Evolutionary conservation across 257 asterid species (phyloP).

Genomic region (Echites panduratus): DNA sequence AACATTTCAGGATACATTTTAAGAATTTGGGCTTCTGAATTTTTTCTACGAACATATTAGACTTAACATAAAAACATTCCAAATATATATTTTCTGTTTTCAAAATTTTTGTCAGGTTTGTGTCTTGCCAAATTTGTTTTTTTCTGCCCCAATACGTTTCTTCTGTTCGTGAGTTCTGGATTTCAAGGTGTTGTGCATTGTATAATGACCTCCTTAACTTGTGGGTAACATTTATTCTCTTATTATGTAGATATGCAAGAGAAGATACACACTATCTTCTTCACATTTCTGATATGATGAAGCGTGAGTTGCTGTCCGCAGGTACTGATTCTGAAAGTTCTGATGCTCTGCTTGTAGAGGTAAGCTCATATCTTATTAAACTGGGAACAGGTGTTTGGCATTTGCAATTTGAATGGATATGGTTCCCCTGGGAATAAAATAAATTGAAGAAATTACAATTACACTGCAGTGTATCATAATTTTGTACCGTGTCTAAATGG

Average conservation of each 20-base stretch:
- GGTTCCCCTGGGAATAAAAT: background rate
- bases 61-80: no score
- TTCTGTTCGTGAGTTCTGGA: background rate
- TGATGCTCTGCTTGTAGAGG: constrained; percentile 77
- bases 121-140: background rate
- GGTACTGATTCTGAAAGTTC: constrained; percentile 52
- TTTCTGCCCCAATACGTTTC: background rate
- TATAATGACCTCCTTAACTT: background rate
- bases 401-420: background rate
- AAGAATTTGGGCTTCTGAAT: background rate
- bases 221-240: background rate
- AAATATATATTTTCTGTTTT: no score
- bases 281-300: constrained; percentile 82
- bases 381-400: background rate
- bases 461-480: no score
- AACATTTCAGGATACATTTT: background rate
- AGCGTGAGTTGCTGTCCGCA: constrained; percentile 42
- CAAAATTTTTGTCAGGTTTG: no score
- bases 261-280: constrained; percentile 96
- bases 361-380: constrained; percentile 25
- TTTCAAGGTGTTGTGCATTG: background rate
- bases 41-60: no score
- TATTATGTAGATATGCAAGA: constrained; percentile 70
- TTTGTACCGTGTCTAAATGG: background rate
- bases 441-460: no score